Base-by-base conservation (phyloP, 2,329 filamentous ascomycete species). In the Ophiostoma australiae region DNA sequence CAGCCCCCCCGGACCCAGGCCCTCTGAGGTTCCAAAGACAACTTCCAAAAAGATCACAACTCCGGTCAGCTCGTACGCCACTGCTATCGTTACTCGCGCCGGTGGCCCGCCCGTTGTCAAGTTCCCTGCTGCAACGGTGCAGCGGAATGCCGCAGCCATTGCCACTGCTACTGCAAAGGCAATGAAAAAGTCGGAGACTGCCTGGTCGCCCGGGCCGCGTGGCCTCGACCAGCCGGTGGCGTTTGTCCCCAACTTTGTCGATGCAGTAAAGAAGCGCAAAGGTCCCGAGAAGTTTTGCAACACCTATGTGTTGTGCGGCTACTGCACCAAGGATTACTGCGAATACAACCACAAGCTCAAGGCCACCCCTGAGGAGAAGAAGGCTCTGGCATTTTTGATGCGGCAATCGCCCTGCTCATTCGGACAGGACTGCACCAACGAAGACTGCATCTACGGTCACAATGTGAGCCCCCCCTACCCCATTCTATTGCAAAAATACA, bases 391-490 rank as follows among this genome's bases (percentile, higher is more conserved):
- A 0, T 84, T 84, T 74, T 75, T 89, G 68, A 83, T 86, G 2
- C 82, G 87, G 6, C 78, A 86, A 71, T 89, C 87, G 71, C 87
- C 86, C 1, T 89, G 87, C 77, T 81, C 81, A 0, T 82, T 79
- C 39, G 85, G 85, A 0, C 87, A 89, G 76, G 81, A 86, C n/a
- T 89, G 87, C 74, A 82, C 85, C 7, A 78, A 83, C 4, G 81
- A 84, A 1, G 83, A 85, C 73, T 89, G 87, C 76, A 88, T 89
- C 72, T 89, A 89, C 74, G 87, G 87, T 2, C 87, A 89, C 76
- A 84, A 89, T 75, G 85, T 87, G 76, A 39, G 23, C 63, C 20
- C 33, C 35, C 20, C 13, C 33, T 23, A 1, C 6, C 5, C 4
- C 20, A 35, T 44, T 35, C 2, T 10, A 15, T 15, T 55, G 8